Percentiles rank a stretch among this genome's conserved stretches.
Evolutionary conservation across 805 yeast genomes (phyloP).

Genomic region (Candida orba): DNA sequence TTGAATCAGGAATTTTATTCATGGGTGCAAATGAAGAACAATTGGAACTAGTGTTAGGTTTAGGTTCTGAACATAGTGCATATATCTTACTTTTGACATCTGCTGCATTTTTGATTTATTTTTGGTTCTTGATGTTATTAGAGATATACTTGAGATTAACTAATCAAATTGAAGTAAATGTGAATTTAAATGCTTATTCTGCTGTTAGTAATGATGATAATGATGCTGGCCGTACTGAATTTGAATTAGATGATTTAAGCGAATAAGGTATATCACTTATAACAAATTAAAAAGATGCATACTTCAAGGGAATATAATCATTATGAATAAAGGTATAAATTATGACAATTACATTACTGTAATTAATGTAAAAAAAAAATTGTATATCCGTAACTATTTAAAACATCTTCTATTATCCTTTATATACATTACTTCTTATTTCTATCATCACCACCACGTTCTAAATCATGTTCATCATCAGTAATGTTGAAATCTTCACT

Average conservation of each 20-base stretch:
- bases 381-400: background rate
- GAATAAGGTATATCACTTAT: background rate
- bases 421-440: background rate
- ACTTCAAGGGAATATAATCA: too few species aligned
- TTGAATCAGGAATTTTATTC: conserved; percentile 73
- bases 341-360: too few species aligned
- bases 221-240: conserved; percentile 11
- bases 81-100: conserved; percentile 66
- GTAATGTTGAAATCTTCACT: conserved; percentile 19
- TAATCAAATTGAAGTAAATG: background rate
- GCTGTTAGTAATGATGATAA: conserved; percentile 4
- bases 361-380: background rate
- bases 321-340: too few species aligned
- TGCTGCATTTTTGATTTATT: conserved; percentile 63
- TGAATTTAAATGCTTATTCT: conserved; percentile 9
- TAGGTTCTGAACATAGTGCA: conserved; percentile 81
- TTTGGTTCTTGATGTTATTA: conserved; percentile 58
- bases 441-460: conserved; percentile 1
- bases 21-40: conserved; percentile 95
- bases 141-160: conserved; percentile 47
- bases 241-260: conserved; percentile 18
- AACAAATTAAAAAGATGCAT: too few species aligned
- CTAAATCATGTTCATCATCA: conserved; percentile 14
- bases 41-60: conserved; percentile 55
- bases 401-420: background rate